These are phyloP conservation scores for Globisporangium apiculatum DNA, from an alignment of 352 stramenopile genomes.

Conservation along the genomic window DNA sequence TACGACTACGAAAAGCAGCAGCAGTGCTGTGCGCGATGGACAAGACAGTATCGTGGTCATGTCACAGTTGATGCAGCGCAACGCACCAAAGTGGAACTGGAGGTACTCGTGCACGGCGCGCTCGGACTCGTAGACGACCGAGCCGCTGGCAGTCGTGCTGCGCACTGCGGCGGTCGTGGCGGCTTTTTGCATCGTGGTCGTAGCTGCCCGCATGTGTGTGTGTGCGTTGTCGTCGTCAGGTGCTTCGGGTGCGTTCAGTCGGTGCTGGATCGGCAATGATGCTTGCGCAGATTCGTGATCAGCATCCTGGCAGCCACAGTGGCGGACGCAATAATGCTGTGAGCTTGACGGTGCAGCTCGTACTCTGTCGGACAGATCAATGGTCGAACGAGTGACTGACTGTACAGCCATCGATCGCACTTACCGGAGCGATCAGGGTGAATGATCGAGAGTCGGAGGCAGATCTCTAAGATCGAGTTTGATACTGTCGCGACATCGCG, in stretches of 20 bases:
- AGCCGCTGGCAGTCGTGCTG: constrained; percentile 85
- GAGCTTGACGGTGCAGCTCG: not conserved
- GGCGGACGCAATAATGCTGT: not conserved
- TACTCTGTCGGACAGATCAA: not conserved
- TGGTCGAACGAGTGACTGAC: not conserved
- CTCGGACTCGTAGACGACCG: constrained; percentile 83
- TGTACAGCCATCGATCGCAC: not conserved
- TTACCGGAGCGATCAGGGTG: not conserved
- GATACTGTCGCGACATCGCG: not conserved
- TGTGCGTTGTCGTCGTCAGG: not conserved
- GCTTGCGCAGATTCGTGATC: not conserved
- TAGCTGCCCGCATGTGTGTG: constrained; percentile 1
- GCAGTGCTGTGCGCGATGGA: no score
- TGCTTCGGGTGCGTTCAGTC: not conserved
- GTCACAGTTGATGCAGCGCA: not conserved
- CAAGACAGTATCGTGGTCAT: no score
- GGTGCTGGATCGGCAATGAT: not conserved
- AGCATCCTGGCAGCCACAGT: not conserved
- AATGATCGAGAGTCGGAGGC: no score
- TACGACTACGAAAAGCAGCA: no score
- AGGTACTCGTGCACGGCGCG: constrained; percentile 87
- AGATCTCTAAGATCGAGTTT: not conserved
- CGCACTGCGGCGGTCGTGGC: constrained; percentile 24
- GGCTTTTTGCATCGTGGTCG: constrained; percentile 17
- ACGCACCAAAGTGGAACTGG: constrained; percentile 86